These are phyloP conservation scores for Tulasnella sp. DNA, from an alignment of 768 basidiomycete genomes.

Conservation along the genomic window DNA sequence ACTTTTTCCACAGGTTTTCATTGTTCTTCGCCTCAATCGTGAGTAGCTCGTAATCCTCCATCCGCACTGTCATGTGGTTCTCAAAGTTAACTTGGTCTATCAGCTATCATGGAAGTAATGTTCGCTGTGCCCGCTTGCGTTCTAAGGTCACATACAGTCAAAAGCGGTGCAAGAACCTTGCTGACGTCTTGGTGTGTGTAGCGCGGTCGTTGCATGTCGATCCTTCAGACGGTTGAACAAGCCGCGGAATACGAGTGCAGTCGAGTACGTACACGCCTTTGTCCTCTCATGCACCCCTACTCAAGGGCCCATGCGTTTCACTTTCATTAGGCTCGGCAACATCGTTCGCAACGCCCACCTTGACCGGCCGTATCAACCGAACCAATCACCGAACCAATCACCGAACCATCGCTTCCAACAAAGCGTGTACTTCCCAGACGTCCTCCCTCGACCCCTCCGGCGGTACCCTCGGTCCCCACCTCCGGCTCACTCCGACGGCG, in stretches of 20 bases:
- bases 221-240: constrained; percentile 22
- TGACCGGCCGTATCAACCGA: neutral
- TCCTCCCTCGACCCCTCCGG: neutral
- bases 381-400: neutral
- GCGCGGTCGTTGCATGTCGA: constrained; percentile 30
- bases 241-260: neutral
- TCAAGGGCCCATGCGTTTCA: neutral
- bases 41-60: neutral
- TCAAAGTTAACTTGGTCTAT: neutral
- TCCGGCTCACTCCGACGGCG: neutral
- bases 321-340: neutral
- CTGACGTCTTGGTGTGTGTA: neutral
- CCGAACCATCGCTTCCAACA: neutral
- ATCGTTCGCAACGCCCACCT: constrained; percentile 5
- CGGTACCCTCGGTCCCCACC: neutral
- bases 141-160: neutral
- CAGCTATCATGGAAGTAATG: constrained; percentile 32
- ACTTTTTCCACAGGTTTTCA: neutral
- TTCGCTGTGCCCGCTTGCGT: constrained; percentile 26
- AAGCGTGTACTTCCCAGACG: neutral
- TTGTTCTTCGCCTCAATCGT: constrained; percentile 27
- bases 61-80: neutral
- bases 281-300: neutral
- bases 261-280: neutral
- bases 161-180: neutral